Percentiles rank a stretch among this genome's conserved stretches.
Evolutionary conservation across 306 rosid species (phyloP).

Genomic region (Vigna hirtella): DNA sequence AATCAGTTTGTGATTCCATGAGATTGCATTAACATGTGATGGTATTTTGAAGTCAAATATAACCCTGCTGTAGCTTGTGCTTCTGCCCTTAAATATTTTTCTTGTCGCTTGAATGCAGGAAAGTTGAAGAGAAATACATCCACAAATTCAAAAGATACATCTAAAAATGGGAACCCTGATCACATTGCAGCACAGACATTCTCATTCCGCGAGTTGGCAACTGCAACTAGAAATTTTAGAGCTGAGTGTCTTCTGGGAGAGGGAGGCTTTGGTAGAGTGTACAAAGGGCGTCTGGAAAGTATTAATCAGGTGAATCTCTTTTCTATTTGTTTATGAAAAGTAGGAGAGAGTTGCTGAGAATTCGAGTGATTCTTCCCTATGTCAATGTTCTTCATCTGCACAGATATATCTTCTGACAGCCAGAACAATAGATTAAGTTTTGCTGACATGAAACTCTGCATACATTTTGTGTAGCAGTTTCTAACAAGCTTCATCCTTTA

Average conservation of each 20-base stretch:
- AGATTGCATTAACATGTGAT: constrained; percentile 8
- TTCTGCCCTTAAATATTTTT: constrained; percentile 32
- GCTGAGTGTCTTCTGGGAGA: constrained; percentile 82
- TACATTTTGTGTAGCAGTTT: constrained; percentile 32
- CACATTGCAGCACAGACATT: constrained; percentile 91
- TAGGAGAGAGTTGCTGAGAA: constrained; percentile 26
- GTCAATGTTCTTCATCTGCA: constrained; percentile 26
- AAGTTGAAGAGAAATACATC: constrained; percentile 63
- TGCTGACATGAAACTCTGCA: neutral
- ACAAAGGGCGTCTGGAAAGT: constrained; percentile 82
- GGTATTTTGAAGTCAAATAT: constrained; percentile 20
- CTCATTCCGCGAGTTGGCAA: constrained; percentile 86
- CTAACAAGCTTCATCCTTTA: constrained; percentile 34
- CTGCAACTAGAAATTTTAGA: constrained; percentile 89
- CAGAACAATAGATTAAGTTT: constrained; percentile 20
- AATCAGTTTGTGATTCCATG: constrained; percentile 19
- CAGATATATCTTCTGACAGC: constrained; percentile 18
- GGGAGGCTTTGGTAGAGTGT: constrained; percentile 96
- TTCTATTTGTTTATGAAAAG: constrained; percentile 6
- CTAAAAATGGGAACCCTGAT: constrained; percentile 66
- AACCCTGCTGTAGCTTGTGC: constrained; percentile 25
- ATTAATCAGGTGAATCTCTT: constrained; percentile 65
- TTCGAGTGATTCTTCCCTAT: constrained; percentile 14
- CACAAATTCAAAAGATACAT: constrained; percentile 58
- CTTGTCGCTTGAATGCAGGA: constrained; percentile 51